Evolutionary conservation across 192 early-diverging fungal genomes (phyloP).

Genomic region (Piromyces finnis): DNA sequence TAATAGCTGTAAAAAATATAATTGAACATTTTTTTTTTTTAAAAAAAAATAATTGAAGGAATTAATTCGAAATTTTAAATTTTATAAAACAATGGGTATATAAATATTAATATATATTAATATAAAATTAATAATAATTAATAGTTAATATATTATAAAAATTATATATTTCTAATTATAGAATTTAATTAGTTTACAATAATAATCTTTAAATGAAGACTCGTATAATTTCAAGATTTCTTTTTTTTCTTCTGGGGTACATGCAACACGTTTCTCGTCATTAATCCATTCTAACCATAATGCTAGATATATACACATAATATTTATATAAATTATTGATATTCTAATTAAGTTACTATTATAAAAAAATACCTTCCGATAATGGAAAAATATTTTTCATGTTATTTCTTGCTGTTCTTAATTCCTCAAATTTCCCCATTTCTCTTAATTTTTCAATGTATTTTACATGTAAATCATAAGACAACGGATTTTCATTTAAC

Average conservation of each 20-base stretch:
- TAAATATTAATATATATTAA: no score
- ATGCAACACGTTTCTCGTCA: conserved; percentile 29
- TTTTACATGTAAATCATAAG: not conserved
- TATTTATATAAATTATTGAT: no score
- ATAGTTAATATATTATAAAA: no score
- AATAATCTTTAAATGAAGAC: conserved; percentile 39
- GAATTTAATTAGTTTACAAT: conserved; percentile 25
- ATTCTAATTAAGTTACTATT: not conserved
- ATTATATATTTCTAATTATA: no score
- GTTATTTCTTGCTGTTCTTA: not conserved
- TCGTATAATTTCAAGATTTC: conserved; percentile 27
- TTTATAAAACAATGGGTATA: no score
- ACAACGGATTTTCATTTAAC: not conserved
- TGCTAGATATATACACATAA: not conserved
- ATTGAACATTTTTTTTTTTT: no score
- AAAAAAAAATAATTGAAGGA: not conserved
- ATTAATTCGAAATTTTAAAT: not conserved
- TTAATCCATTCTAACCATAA: conserved; percentile 60
- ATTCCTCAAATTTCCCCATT: not conserved
- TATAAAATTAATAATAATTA: no score
- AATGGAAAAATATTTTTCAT: not conserved
- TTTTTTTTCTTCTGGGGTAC: conserved; percentile 20
- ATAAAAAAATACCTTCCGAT: not conserved
- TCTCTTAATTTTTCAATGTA: not conserved
- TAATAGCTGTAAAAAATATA: conserved; percentile 40